Percentiles rank a stretch among this genome's conserved stretches.
These are phyloP conservation scores for Phytophthora rubi DNA, from an alignment of 352 stramenopile species.

Conservation along the genomic window DNA sequence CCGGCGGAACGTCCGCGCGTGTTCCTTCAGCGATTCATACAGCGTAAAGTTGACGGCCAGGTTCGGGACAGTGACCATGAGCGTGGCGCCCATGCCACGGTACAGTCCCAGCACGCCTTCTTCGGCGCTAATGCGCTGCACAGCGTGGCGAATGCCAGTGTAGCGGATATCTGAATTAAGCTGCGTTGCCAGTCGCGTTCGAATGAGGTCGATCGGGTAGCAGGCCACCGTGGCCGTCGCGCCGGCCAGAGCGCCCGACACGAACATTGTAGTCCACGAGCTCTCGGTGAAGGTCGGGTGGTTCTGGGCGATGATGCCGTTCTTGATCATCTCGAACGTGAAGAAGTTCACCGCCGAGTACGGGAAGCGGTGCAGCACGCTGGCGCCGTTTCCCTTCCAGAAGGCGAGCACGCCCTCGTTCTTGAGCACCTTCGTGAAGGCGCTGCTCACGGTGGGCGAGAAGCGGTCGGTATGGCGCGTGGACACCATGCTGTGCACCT, in stretches of 20 bases:
- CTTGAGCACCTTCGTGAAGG: conserved; percentile 93
- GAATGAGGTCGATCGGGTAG: conserved; percentile 97
- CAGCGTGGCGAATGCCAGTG: conserved; percentile 93
- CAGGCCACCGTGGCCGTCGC: conserved; percentile 89
- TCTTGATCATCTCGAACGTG: conserved; percentile 94
- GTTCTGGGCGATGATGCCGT: conserved; percentile 68
- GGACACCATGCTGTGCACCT: conserved; percentile 96
- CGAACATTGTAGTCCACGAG: conserved; percentile 81
- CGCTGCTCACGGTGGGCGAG: conserved; percentile 70
- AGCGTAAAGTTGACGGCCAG: conserved; percentile 96
- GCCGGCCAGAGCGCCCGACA: conserved; percentile 70
- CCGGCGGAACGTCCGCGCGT: conserved; percentile 78
- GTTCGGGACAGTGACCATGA: conserved; percentile 96
- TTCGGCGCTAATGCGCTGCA: conserved; percentile 90
- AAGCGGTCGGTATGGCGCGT: conserved; percentile 87
- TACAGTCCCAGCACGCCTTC: conserved; percentile 94
- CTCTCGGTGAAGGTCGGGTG: conserved; percentile 74
- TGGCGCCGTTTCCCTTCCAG: conserved; percentile 97
- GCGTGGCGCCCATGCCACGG: conserved; percentile 91
- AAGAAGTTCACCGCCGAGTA: conserved; percentile 98
- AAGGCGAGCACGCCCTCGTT: conserved; percentile 92
- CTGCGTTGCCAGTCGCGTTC: conserved; percentile 94
- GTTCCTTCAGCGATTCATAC: conserved; percentile 95
- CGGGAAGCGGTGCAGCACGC: conserved; percentile 95
- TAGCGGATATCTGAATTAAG: conserved; percentile 90